Conservation (phyloP, 768 basidiomycete species). For the Naganishia randhawae region DNA sequence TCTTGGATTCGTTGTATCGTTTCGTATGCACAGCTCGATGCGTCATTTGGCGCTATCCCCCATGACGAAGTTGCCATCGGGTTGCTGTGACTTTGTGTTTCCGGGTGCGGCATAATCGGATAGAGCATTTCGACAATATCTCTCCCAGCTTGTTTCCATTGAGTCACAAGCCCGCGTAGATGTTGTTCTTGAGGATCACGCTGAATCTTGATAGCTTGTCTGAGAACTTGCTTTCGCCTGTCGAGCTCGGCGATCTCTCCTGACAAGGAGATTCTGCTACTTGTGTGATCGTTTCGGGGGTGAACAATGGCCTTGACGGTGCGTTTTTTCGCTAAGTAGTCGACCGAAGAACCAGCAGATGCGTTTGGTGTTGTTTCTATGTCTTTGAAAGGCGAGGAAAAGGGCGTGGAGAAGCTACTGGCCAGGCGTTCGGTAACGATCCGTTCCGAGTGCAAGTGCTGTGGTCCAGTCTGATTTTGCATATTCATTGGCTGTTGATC, state of each 20-base stretch:
- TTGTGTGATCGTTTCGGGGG: not conserved
- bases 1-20: not conserved
- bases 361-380: not conserved
- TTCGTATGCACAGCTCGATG: not conserved
- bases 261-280: not conserved
- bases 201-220: slow-evolving; percentile 37
- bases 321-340: not conserved
- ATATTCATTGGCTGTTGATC: not conserved
- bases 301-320: not conserved
- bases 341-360: no score
- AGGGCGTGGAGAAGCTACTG: slow-evolving; percentile 1
- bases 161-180: slow-evolving; percentile 32
- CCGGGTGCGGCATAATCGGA: slow-evolving; percentile 31
- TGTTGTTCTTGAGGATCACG: slow-evolving; percentile 36
- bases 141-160: slow-evolving; percentile 43
- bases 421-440: slow-evolving; percentile 14
- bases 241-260: slow-evolving; percentile 34
- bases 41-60: not conserved
- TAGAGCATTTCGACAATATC: slow-evolving; percentile 43
- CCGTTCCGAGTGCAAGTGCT: not conserved
- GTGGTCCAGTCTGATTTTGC: slow-evolving; percentile 3
- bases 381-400: slow-evolving; percentile 8
- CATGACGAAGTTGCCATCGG: not conserved
- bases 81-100: not conserved
- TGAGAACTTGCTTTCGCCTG: slow-evolving; percentile 30